These are phyloP conservation scores for Rubroboletus satanas DNA, from an alignment of 768 basidiomycete genomes.

Conservation along the genomic window DNA sequence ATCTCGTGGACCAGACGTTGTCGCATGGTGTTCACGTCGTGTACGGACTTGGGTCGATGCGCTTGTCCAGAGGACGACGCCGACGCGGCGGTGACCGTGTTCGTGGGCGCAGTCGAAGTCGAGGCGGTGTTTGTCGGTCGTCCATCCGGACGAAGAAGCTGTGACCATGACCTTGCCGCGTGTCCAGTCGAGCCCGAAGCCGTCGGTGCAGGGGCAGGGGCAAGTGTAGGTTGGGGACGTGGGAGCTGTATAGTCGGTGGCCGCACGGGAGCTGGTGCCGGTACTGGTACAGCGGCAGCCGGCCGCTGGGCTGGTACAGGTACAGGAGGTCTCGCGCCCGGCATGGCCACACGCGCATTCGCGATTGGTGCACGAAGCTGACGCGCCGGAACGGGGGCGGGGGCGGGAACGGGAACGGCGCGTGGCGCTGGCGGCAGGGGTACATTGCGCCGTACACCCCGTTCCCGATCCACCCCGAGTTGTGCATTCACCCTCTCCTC, in stretches of 20 bases:
- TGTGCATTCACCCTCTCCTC: constrained; percentile 41
- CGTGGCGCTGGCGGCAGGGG: constrained; percentile 10
- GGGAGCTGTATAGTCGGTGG: neutral
- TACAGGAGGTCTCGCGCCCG: neutral
- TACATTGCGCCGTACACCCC: constrained; percentile 31
- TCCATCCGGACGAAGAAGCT: too few species aligned
- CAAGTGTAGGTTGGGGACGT: neutral
- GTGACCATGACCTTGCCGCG: too few species aligned
- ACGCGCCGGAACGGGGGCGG: neutral
- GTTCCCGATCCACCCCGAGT: constrained; percentile 30
- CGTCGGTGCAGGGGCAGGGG: neutral
- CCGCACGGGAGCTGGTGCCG: neutral
- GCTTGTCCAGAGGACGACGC: neutral
- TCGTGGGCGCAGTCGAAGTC: neutral
- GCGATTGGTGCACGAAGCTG: neutral
- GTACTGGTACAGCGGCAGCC: neutral
- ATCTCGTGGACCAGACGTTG: constrained; percentile 27
- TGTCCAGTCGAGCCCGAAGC: neutral
- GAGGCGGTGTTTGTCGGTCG: neutral
- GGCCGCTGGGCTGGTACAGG: neutral
- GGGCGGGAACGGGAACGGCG: neutral
- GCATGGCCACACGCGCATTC: neutral
- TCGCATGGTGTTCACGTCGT: neutral
- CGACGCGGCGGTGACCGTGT: neutral
- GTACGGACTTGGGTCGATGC: neutral